Conservation (phyloP, 108 stramenopile genomes). For the Nitzschia sp. region DNA sequence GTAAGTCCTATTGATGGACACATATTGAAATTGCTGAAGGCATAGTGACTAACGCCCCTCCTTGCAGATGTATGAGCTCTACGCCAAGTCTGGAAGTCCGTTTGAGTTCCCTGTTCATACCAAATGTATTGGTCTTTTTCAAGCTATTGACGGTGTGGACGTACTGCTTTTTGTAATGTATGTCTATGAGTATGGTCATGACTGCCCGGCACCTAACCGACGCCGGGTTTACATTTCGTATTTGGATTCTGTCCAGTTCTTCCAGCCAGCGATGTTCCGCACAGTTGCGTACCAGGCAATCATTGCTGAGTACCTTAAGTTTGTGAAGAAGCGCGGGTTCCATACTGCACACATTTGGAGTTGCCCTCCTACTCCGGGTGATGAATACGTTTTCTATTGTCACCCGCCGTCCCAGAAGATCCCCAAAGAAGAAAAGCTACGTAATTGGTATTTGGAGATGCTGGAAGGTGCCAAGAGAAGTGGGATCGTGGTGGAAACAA, state of each 20-base stretch:
- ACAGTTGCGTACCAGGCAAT: conserved; percentile 89
- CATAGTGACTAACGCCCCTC: conserved; percentile 6
- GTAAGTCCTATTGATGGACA: conserved; percentile 40
- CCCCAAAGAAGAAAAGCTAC: conserved; percentile 86
- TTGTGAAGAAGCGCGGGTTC: conserved; percentile 91
- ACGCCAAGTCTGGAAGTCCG: conserved; percentile 66
- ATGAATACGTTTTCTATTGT: conserved; percentile 93
- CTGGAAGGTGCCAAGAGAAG: conserved; percentile 79
- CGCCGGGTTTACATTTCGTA: conserved; percentile 93
- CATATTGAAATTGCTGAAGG: background rate
- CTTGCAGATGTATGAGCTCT: conserved; percentile 61
- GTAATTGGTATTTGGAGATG: conserved; percentile 86
- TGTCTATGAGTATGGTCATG: conserved; percentile 94
- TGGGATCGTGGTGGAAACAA: conserved; percentile 73
- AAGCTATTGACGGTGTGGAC: conserved; percentile 93
- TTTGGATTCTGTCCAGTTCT: conserved; percentile 93
- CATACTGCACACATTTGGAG: conserved; percentile 98
- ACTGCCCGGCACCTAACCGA: conserved; percentile 90
- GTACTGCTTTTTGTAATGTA: conserved; percentile 96
- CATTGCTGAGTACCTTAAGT: conserved; percentile 88
- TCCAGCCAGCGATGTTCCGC: conserved; percentile 80
- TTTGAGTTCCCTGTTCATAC: conserved; percentile 82
- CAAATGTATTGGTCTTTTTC: conserved; percentile 92
- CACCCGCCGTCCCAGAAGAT: conserved; percentile 80
- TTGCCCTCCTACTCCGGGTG: conserved; percentile 94